These are phyloP conservation scores for Quercus aquifolioides DNA, from an alignment of 306 rosid species.

Conservation along the genomic window DNA sequence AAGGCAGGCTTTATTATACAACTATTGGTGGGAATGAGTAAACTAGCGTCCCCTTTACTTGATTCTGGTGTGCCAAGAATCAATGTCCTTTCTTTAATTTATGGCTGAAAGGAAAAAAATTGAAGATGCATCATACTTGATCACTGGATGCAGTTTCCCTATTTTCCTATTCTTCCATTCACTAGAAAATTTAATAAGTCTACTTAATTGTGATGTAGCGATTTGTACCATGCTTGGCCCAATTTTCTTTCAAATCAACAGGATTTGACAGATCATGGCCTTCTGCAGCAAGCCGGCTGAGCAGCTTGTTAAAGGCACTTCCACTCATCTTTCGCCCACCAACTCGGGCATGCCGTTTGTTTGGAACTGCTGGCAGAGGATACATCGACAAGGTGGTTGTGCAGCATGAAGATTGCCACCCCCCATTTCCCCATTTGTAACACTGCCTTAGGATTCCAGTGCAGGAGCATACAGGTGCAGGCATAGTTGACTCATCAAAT, in stretches of 20 bases:
- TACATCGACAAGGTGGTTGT: constrained; percentile 86
- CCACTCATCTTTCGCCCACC: constrained; percentile 99
- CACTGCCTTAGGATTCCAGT: constrained; percentile 82
- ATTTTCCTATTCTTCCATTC: constrained; percentile 9
- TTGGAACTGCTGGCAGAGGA: constrained; percentile 97
- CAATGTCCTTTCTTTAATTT: neutral
- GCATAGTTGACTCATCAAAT: constrained; percentile 94
- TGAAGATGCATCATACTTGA: constrained; percentile 16
- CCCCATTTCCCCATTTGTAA: constrained; percentile 99
- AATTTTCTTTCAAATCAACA: constrained; percentile 87
- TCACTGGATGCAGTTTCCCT: neutral
- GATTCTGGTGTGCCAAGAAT: neutral
- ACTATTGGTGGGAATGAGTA: neutral
- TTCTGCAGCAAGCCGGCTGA: constrained; percentile 90
- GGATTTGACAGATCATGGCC: constrained; percentile 91
- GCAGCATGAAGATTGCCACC: constrained; percentile 99
- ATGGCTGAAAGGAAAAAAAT: neutral
- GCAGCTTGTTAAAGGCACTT: constrained; percentile 89
- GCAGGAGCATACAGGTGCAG: constrained; percentile 91
- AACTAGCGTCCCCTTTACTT: neutral
- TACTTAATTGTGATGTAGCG: constrained; percentile 96
- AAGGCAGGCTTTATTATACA: neutral
- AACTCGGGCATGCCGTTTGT: constrained; percentile 89
- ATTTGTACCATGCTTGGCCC: constrained; percentile 99
- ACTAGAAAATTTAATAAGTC: neutral